These are phyloP conservation scores for Adenanthera pavonina DNA, from an alignment of 306 rosid species.

Conservation along the genomic window DNA sequence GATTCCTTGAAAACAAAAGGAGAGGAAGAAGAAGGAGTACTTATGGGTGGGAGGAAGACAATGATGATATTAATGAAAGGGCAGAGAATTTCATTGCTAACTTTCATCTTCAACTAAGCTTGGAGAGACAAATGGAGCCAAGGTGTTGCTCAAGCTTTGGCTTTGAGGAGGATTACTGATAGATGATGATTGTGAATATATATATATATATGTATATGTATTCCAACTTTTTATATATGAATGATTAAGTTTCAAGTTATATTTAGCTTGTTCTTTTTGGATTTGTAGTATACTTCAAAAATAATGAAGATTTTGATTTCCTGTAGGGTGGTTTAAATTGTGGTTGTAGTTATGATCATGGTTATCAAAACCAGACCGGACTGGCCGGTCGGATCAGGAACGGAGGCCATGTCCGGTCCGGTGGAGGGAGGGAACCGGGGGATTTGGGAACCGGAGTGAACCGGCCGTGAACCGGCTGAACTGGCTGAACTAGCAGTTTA, in stretches of 20 bases:
- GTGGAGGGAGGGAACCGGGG: too few species aligned
- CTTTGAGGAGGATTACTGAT: not conserved
- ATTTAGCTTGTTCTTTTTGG: not conserved
- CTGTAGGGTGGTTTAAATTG: not conserved
- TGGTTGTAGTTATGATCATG: too few species aligned
- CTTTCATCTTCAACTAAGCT: constrained; percentile 46
- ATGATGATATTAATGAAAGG: constrained; percentile 47
- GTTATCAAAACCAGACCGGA: too few species aligned
- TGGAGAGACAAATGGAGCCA: constrained; percentile 41
- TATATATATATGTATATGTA: too few species aligned
- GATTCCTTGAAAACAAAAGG: not conserved
- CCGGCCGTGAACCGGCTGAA: too few species aligned
- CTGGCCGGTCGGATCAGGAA: too few species aligned
- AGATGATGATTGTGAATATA: too few species aligned
- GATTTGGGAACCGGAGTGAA: too few species aligned
- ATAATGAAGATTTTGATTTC: not conserved
- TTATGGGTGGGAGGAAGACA: constrained; percentile 3
- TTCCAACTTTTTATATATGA: too few species aligned
- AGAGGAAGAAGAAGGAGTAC: constrained; percentile 35
- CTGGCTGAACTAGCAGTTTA: too few species aligned
- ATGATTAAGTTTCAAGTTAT: too few species aligned
- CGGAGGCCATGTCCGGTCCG: too few species aligned
- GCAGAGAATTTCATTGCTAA: constrained; percentile 60
- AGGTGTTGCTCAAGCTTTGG: not conserved
- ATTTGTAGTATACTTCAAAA: not conserved